Evolutionary conservation across 2,329 filamentous ascomycete genomes (phyloP), one percentile per base, ranked within the genome.

Genomic region (Fusarium stilboides): DNA sequence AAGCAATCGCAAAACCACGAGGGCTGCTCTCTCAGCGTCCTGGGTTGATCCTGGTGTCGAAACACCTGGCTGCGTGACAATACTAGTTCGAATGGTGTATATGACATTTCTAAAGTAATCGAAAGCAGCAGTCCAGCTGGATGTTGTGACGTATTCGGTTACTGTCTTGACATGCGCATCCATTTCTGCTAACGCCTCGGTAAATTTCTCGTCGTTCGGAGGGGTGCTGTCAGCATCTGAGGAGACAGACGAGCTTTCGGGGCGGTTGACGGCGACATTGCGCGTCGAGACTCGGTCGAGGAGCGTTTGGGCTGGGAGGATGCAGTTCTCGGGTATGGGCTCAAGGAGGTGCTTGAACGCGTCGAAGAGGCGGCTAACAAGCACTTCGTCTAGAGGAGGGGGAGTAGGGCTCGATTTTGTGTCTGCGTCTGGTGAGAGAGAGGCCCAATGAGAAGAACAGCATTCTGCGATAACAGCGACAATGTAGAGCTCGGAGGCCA

Each of bases 401-500:
- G 82, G 83, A 5, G 53, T 47, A 14, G 63, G 67, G 28, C 46
- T 33, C 24, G 62, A 64, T 20, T 71, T 67, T 20, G 47, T 33
- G 71, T 74, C 64, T 39, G 58, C 58, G 22, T 74, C 68, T 33
- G 62, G 73, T 57, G 82, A 79, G 43, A 85, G 74, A 39, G 80
- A 78, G 28, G 84, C 79, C 88, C 89, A 91, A 74, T 89, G 85
- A 54, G 86, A 85, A 51, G 85, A 84, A 70, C 88, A 91, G 75
- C 89, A 92, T 73, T 91, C 89, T 74, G 89, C 87, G 36, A 89
- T 83, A 42, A 92, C 80, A 47, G 86, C 84, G 50, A 91, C 78
- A n/a, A 91, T 80, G 71, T 89, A 91, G 47, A 89, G 80, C 76
- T 92, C 89, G 19, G 90, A 91, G 46, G 88, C 83, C 33, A 91